Evolutionary conservation across 108 stramenopile genomes (phyloP).

Genomic region (Fragilariopsis cylindrus): DNA sequence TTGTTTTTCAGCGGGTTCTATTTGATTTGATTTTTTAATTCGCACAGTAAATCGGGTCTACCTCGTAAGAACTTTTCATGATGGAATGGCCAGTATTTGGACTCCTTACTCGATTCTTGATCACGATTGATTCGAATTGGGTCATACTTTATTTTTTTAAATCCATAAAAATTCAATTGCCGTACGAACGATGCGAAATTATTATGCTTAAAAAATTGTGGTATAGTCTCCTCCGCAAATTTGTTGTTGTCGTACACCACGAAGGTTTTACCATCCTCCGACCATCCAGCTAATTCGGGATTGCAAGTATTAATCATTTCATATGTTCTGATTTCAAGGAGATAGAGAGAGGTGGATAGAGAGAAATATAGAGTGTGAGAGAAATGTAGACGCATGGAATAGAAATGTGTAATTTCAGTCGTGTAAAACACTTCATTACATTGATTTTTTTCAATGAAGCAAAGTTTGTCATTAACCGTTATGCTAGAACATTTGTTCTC

Average conservation of each 20-base stretch:
- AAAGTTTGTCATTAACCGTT: not conserved
- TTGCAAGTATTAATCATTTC: slow-evolving; percentile 79
- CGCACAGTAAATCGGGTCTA: slow-evolving; percentile 67
- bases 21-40: slow-evolving; percentile 81
- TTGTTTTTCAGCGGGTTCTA: slow-evolving; percentile 63
- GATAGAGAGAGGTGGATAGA: not conserved
- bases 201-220: slow-evolving; percentile 93
- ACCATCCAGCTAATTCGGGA: slow-evolving; percentile 66
- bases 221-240: slow-evolving; percentile 77
- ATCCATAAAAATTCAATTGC: slow-evolving; percentile 94
- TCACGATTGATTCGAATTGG: slow-evolving; percentile 54
- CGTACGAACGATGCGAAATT: slow-evolving; percentile 92
- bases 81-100: slow-evolving; percentile 80
- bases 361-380: not conserved
- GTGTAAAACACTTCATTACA: not conserved
- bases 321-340: slow-evolving; percentile 43
- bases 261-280: slow-evolving; percentile 74
- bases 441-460: not conserved
- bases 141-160: slow-evolving; percentile 81
- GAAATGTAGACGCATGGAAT: not conserved
- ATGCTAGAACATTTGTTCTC: not conserved
- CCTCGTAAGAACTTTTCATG: slow-evolving; percentile 80
- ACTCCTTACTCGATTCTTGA: slow-evolving; percentile 46
- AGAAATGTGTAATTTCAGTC: not conserved
- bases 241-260: slow-evolving; percentile 74